A percentile compares a stretch with the other conserved stretches of the same genome.
These are phyloP conservation scores for Pichia pseudocactophila DNA, from an alignment of 805 yeast species.

Conservation along the genomic window DNA sequence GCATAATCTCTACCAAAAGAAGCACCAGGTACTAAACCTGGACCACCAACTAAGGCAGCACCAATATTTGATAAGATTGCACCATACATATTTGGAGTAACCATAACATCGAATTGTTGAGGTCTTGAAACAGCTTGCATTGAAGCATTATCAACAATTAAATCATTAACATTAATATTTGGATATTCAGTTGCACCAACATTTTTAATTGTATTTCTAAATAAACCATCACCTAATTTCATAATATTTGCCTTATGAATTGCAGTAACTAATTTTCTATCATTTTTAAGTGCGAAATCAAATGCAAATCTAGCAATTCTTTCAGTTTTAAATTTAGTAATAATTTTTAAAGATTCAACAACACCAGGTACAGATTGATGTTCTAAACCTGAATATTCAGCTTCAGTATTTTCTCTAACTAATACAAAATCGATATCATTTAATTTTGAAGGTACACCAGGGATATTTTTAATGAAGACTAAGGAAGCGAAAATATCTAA, in stretches of 20 bases:
- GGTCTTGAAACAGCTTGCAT: constrained; percentile 99
- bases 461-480: constrained; percentile 87
- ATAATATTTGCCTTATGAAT: constrained; percentile 98
- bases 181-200: constrained; percentile 83
- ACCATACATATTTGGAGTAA: constrained; percentile 97
- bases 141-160: constrained; percentile 97
- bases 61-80: constrained; percentile 96
- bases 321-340: constrained; percentile 91
- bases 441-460: constrained; percentile 88
- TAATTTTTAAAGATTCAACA: constrained; percentile 91
- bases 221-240: constrained; percentile 97
- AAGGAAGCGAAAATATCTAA: constrained; percentile 92
- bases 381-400: constrained; percentile 97
- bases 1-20: constrained; percentile 97
- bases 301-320: constrained; percentile 96
- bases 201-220: constrained; percentile 86
- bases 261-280: constrained; percentile 89
- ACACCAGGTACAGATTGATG: constrained; percentile 97
- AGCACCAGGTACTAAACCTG: constrained; percentile 98
- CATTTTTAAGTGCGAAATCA: constrained; percentile 87
- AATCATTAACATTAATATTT: constrained; percentile 72
- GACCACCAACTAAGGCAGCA: constrained; percentile 95
- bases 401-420: constrained; percentile 98
- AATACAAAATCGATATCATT: constrained; percentile 85
- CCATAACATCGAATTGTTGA: constrained; percentile 96